Evolutionary conservation across 805 yeast species (phyloP), one percentile per base, ranked within the genome.

Genomic region (Kurtzmaniella fragi): DNA sequence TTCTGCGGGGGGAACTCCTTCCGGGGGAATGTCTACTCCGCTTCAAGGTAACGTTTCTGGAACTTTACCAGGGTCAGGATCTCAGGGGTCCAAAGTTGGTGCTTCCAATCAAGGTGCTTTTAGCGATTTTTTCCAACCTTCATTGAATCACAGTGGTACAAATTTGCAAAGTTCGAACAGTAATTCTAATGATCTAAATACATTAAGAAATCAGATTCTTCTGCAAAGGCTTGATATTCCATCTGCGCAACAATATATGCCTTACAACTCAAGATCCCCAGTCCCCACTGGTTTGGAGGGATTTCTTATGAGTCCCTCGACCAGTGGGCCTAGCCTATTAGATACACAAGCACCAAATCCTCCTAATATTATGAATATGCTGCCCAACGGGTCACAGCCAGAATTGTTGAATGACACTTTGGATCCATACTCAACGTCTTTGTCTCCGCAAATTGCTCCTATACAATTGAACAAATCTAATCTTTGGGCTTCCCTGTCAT

Each of bases 141-240:
- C 40, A 5, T 30, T 30, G 31, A 45, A 43, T 32, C 47, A 41
- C 9, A 45, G 49, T 14, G 44, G 44, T 26, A 38, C 47, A 28
- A 44, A 44, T 20, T 32, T 43, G 17, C 46, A 44, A 25, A 27
- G 33, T 15, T 28, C 28, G 23, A 20, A 28, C 14, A 5, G 20
- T 17, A 26, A 29, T 16, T 17, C 32, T 28, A 33, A 16, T n/a
- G 17, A 10, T 6, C 35, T 34, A 26, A 34, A 32, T 20, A 23
- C 34, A 5, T 11, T 28, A 9, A 25, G 38, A 29, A 35, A 32
- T 16, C 28, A 25, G 4, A 28, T 36, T 12, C 30, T 36, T 17
- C 39, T 27, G 32, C 39, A 36, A 12, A 28, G 39, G 5, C 39
- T 36, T 31, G 39, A 36, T 20, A 16, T 36, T 6, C 39, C 39